phyloP scores from a whole-genome alignment of 2,329 filamentous ascomycete genomes.

The Talaromyces amestolkiae region DNA sequence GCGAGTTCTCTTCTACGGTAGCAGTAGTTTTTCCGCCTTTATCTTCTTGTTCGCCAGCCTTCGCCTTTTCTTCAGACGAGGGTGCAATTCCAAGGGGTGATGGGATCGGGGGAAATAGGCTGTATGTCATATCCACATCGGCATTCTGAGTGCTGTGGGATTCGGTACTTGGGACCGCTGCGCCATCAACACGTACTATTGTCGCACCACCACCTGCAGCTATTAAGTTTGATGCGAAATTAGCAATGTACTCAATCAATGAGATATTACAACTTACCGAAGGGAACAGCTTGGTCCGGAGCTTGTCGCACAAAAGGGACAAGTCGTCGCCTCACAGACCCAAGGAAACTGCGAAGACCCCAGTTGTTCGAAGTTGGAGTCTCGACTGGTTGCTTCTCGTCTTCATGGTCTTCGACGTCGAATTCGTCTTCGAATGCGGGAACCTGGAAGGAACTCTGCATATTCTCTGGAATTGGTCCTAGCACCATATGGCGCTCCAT shows the following conservation, averaged over 20 bases:
- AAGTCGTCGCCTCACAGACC: conserved; percentile 16
- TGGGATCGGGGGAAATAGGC: conserved; percentile 10
- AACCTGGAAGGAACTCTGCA: conserved; percentile 6
- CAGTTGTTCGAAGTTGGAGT: conserved; percentile 13
- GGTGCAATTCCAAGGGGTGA: background rate
- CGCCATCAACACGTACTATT: background rate
- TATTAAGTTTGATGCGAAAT: background rate
- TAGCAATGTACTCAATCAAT: background rate
- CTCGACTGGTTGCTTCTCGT: background rate
- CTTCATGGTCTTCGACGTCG: background rate
- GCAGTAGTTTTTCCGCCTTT: background rate
- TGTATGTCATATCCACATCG: conserved; percentile 15
- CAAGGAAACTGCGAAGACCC: conserved; percentile 15
- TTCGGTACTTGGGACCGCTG: background rate
- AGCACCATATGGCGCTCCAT: conserved; percentile 16
- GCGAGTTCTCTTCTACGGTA: background rate
- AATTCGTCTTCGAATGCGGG: background rate
- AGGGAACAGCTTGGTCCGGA: conserved; percentile 16
- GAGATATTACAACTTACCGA: conserved; percentile 8
- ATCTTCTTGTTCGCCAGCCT: background rate
- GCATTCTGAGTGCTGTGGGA: background rate
- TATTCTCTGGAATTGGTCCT: conserved; percentile 11
- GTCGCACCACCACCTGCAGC: conserved; percentile 15
- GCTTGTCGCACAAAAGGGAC: conserved; percentile 13
- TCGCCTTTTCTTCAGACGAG: background rate